Evolutionary conservation across 2,329 filamentous ascomycete genomes (phyloP).

Genomic region (Scytalidium lignicola): DNA sequence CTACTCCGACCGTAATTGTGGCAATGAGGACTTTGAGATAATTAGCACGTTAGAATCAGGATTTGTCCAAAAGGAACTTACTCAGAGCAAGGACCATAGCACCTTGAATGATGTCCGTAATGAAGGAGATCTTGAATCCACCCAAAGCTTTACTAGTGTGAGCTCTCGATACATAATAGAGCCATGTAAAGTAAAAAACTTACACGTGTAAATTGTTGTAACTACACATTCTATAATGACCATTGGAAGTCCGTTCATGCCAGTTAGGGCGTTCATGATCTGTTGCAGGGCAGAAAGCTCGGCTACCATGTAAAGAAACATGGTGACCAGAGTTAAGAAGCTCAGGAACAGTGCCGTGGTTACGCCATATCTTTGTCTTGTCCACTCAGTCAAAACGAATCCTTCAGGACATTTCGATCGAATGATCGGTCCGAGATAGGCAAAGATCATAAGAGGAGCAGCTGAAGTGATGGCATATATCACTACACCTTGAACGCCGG

Average conservation of each 20-base stretch:
- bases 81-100: conserved; percentile 68
- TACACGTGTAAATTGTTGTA: conserved; percentile 81
- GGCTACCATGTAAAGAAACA: conserved; percentile 84
- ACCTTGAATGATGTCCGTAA: conserved; percentile 79
- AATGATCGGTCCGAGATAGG: conserved; percentile 69
- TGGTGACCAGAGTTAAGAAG: conserved; percentile 70
- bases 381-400: conserved; percentile 83
- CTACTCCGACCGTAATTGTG: conserved; percentile 70
- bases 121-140: conserved; percentile 77
- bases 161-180: conserved; percentile 1
- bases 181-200: conserved; percentile 12
- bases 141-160: conserved; percentile 53
- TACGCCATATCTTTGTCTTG: conserved; percentile 69
- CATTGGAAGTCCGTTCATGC: conserved; percentile 66
- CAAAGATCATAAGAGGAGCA: conserved; percentile 70
- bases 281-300: conserved; percentile 79
- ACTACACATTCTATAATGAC: conserved; percentile 73
- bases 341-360: conserved; percentile 68
- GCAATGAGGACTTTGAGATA: conserved; percentile 55
- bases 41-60: not conserved
- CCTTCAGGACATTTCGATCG: conserved; percentile 75
- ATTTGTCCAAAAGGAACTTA: conserved; percentile 7
- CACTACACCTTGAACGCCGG: conserved; percentile 72
- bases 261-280: conserved; percentile 69
- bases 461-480: conserved; percentile 71